Base-by-base conservation (phyloP, 139 green algal genomes). In the Zygnema circumcarinatum region DNA sequence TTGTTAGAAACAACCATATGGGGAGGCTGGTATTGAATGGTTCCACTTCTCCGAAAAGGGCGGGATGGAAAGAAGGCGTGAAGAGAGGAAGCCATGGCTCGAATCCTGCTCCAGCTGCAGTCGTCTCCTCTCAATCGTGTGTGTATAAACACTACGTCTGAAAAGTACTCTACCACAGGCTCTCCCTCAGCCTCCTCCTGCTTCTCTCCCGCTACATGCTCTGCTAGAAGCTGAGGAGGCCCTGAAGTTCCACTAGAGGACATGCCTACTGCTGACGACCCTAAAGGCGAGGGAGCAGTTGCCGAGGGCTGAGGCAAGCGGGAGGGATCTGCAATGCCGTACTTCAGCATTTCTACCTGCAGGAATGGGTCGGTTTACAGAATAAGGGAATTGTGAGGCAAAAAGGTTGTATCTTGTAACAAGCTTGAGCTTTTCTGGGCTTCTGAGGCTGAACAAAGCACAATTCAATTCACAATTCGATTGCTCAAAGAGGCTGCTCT, bases 261-360 rank as follows among this genome's bases (percentile, higher is more conserved):
- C 7, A 56, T 11, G 69, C 7, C 7, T 25, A 25, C 11, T 78
- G 39, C 7, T 3, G 69, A 11, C 3, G 36, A 11, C 7, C 7
- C 7, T 25, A 47, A 11, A 78, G 39, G 39, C 3, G 69, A 56
- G 69, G 36, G 36, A 56, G 69, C 3, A 47, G 69, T 25, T 3
- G 38, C 7, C 3, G 69, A 78, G 69, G 69, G 69, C 3, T 3
- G 69, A 11, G 69, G 39, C 3, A 11, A 11, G 32, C 74, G 47
- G 11, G 76, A 83, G 47, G 76, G 76, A 52, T 83, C 76, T 11
- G 76, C 7, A 16, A 83, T 83, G 7, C 76, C 76, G 40, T 39
- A 76, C 52, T 83, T 83, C 32, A 83, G 76, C 76, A 83, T 83
- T 38, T 38, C 56, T 11, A 83, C 47, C 47, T 76, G 40, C 3